Conservation (phyloP, 257 asterid genomes). For the Nicotiana paniculata region DNA sequence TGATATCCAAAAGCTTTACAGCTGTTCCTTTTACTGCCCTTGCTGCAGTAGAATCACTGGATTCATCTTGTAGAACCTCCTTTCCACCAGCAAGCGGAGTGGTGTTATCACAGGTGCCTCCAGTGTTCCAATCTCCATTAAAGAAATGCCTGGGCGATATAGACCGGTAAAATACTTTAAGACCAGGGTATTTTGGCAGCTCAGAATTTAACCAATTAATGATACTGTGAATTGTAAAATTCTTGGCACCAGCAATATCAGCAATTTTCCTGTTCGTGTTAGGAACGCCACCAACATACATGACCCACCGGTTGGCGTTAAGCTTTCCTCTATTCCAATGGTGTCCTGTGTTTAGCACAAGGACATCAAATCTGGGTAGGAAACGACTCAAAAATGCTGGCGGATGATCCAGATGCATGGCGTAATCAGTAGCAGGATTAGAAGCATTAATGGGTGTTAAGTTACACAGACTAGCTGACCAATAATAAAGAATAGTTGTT, state of each 20-base stretch:
- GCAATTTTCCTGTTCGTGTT: constrained; percentile 52
- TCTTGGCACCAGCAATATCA: constrained; percentile 56
- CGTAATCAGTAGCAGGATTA: constrained; percentile 37
- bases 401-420: constrained; percentile 96
- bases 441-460: constrained; percentile 54
- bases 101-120: constrained; percentile 87
- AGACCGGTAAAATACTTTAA: constrained; percentile 62
- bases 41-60: constrained; percentile 61
- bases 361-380: constrained; percentile 54
- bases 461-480: constrained; percentile 93
- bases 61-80: constrained; percentile 62
- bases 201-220: constrained; percentile 73
- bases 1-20: constrained; percentile 61
- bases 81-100: constrained; percentile 57
- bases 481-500: constrained; percentile 81
- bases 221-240: constrained; percentile 56
- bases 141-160: constrained; percentile 87
- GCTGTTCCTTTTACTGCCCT: constrained; percentile 62
- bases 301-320: constrained; percentile 71
- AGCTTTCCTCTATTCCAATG: constrained; percentile 94
- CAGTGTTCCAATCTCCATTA: constrained; percentile 95
- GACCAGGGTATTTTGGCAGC: constrained; percentile 58
- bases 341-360: constrained; percentile 87
- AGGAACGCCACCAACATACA: constrained; percentile 71
- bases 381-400: constrained; percentile 61